Evolutionary conservation across 2,329 filamentous ascomycete species (phyloP), one percentile per base, ranked within the genome.

Genomic region (Ramularia collo-cygni): DNA sequence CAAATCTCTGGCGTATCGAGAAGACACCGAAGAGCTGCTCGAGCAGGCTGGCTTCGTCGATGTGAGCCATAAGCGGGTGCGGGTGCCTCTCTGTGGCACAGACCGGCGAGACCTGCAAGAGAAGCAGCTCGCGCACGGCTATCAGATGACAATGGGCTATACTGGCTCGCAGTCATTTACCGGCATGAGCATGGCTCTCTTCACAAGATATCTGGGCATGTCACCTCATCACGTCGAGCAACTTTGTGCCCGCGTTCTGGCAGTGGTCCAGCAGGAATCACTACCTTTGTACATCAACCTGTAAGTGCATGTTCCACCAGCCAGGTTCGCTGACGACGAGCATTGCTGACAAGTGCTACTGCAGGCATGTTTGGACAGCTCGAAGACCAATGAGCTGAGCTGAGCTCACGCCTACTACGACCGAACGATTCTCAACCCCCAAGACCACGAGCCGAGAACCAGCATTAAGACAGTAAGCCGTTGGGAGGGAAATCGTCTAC

Each of bases 1-100:
- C 34, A 78, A 78, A 35, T 79, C 82, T 21, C 72, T 93, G 41
- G 71, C 71, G 4, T 82, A 81, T 59, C 80, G 80, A 42, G 65
- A 77, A 47, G 68, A 72, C 48, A 87, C 74, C 32, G 72, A 70
- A 48, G 65, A 68, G 46, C 70, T 76, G 51, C 70, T 96, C 39
- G 71, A 79, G 50, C 66, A 73, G 4, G 76, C 80, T 35, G 90
- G 90, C 10, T 95, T 94, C 59, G 79, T 80, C 27, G 82, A 95
- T 44, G 79, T 95, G 26, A 44, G 41, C 16, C 52, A 74, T 76
- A 47, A 81, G 90, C 59, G 71, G 77, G 45, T 71, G 77, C 37
- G 78, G 85, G 19, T 71, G 86, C 57, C 90, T 83, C 56, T 77
- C 80, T 16, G 41, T 29, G 34, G 28, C 10, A 40, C 39, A 90